These are phyloP conservation scores for Colletotrichum gloeosporioides DNA, from an alignment of 2,329 filamentous ascomycete genomes.

Conservation along the genomic window DNA sequence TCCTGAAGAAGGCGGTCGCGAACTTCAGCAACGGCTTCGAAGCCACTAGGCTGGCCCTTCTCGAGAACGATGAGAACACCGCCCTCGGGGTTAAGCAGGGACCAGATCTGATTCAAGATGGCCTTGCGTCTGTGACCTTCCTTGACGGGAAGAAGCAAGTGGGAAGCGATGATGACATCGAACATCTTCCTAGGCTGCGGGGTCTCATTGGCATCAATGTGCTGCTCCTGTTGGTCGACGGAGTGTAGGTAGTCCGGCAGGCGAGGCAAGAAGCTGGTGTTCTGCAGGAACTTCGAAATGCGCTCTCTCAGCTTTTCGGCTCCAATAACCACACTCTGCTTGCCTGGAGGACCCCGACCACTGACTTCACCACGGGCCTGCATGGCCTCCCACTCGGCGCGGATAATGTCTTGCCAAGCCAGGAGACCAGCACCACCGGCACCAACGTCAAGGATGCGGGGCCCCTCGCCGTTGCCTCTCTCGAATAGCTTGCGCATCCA, in stretches of 20 bases:
- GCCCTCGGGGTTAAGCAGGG: conserved; percentile 79
- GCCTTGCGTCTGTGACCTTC: conserved; percentile 80
- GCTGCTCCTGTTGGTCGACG: conserved; percentile 60
- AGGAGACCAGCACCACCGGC: conserved; percentile 74
- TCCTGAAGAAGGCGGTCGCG: conserved; percentile 79
- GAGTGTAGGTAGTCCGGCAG: conserved; percentile 85
- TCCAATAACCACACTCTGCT: conserved; percentile 81
- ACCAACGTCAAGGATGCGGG: conserved; percentile 76
- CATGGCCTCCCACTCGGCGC: conserved; percentile 81
- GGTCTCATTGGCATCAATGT: conserved; percentile 61
- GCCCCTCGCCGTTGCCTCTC: conserved; percentile 51
- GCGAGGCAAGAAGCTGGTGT: conserved; percentile 91
- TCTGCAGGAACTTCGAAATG: conserved; percentile 77
- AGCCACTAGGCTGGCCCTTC: conserved; percentile 89
- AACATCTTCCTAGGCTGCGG: conserved; percentile 75
- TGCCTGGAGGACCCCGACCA: conserved; percentile 63
- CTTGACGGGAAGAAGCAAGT: conserved; percentile 77
- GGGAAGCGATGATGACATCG: conserved; percentile 89
- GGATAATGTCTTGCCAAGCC: conserved; percentile 79
- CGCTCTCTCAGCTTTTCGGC: conserved; percentile 78
- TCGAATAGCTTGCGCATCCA: conserved; percentile 73
- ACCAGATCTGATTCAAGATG: conserved; percentile 89
- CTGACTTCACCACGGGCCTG: conserved; percentile 47
- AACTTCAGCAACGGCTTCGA: conserved; percentile 88
- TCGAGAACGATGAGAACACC: conserved; percentile 88